Evolutionary conservation across 2,329 filamentous ascomycete genomes (phyloP).

Genomic region (Neospermospora avenae): DNA sequence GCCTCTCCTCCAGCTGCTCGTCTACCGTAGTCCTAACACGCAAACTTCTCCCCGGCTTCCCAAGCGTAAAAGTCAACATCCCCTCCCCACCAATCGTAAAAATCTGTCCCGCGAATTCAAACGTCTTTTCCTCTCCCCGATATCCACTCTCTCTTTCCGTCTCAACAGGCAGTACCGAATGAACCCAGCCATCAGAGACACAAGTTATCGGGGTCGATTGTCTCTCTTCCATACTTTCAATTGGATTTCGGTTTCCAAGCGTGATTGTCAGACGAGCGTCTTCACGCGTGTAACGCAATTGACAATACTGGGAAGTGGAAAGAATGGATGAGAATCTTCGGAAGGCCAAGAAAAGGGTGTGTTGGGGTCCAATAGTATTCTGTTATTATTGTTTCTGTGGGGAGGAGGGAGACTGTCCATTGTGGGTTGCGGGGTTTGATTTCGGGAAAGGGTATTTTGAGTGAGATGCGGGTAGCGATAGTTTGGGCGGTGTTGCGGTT

Average conservation of each 20-base stretch:
- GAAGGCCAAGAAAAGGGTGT: background rate
- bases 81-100: background rate
- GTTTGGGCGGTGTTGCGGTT: background rate
- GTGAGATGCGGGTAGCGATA: background rate
- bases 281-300: background rate
- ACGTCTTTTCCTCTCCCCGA: background rate
- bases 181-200: background rate
- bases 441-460: background rate
- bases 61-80: conserved; percentile 1
- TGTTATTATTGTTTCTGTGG: background rate
- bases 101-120: background rate
- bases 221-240: background rate
- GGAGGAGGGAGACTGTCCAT: background rate
- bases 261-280: background rate
- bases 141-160: background rate
- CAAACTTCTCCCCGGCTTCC: background rate
- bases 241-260: background rate
- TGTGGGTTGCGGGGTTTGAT: background rate
- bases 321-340: background rate
- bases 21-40: background rate
- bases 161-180: background rate
- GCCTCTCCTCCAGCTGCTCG: background rate
- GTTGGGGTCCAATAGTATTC: background rate
- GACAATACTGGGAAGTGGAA: background rate
- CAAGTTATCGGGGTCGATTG: background rate